Evolutionary conservation across 768 basidiomycete genomes (phyloP).

Genomic region (Termitomyces bulborhizus): DNA sequence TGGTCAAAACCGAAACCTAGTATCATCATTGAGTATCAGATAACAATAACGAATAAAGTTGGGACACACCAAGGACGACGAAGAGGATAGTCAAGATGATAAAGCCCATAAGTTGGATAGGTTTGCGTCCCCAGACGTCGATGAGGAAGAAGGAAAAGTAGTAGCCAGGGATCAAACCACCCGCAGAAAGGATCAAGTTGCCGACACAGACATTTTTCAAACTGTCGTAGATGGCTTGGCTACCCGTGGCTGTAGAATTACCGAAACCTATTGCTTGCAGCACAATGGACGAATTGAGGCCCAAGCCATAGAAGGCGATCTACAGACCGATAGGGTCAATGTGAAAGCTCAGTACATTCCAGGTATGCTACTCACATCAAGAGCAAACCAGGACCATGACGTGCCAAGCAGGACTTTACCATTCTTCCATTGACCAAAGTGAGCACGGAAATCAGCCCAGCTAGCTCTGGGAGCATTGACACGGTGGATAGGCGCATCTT

Average conservation of each 20-base stretch:
- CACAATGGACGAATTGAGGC: slow-evolving; percentile 77
- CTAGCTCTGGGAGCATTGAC: slow-evolving; percentile 65
- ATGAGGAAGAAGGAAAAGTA: slow-evolving; percentile 60
- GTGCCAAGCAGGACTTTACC: slow-evolving; percentile 73
- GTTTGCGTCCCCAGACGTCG: slow-evolving; percentile 77
- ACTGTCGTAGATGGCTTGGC: slow-evolving; percentile 43
- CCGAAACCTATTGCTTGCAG: slow-evolving; percentile 75
- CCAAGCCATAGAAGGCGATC: slow-evolving; percentile 87
- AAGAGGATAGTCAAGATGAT: slow-evolving; percentile 58
- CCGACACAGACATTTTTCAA: slow-evolving; percentile 65
- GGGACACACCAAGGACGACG: slow-evolving; percentile 55
- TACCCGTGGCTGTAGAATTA: slow-evolving; percentile 25
- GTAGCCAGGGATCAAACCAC: slow-evolving; percentile 82
- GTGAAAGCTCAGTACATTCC: background rate
- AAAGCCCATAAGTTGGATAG: slow-evolving; percentile 80
- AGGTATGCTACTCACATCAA: slow-evolving; percentile 49
- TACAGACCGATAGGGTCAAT: slow-evolving; percentile 18
- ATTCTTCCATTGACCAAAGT: slow-evolving; percentile 76
- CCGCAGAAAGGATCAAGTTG: slow-evolving; percentile 69
- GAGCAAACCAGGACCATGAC: slow-evolving; percentile 84
- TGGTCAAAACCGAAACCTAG: slow-evolving; percentile 63
- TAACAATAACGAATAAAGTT: background rate
- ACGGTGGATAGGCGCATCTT: slow-evolving; percentile 52
- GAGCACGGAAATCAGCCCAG: slow-evolving; percentile 55
- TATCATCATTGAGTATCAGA: background rate